These are phyloP conservation scores for Coffea humblotiana DNA, from an alignment of 305 asterid species.

Conservation along the genomic window DNA sequence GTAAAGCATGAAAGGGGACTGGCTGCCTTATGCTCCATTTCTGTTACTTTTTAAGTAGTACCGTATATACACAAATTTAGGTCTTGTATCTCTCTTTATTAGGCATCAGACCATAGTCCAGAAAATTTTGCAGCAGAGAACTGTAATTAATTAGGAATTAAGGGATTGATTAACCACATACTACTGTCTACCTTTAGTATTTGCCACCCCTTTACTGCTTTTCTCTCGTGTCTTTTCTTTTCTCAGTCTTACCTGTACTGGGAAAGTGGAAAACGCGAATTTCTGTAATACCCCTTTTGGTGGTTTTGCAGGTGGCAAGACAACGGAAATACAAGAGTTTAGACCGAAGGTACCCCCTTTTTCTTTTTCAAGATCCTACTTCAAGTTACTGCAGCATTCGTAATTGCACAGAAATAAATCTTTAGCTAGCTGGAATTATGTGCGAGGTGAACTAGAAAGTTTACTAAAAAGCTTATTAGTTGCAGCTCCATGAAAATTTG, in stretches of 20 bases:
- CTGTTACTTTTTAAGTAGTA: too few relatives aligned
- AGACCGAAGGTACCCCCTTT: not conserved
- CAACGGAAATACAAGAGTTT: not conserved
- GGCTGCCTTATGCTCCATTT: not conserved
- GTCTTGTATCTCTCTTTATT: not conserved
- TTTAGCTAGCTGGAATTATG: not conserved
- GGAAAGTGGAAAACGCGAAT: not conserved
- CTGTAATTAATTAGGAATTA: not conserved
- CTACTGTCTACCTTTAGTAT: not conserved
- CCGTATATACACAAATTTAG: too few relatives aligned
- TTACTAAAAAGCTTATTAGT: not conserved
- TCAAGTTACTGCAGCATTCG: not conserved
- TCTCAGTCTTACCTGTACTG: not conserved
- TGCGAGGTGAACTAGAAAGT: not conserved
- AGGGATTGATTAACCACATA: not conserved
- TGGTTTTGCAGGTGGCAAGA: not conserved
- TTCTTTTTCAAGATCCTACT: not conserved
- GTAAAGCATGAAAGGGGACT: not conserved
- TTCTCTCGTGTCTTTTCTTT: not conserved
- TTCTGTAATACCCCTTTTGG: not conserved
- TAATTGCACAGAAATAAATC: not conserved
- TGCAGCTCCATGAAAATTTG: not conserved
- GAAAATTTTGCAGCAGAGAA: not conserved
- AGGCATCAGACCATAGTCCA: not conserved
- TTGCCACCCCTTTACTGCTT: not conserved